phyloP scores from a whole-genome alignment of 768 basidiomycete species.

The Amanita thiersii region DNA sequence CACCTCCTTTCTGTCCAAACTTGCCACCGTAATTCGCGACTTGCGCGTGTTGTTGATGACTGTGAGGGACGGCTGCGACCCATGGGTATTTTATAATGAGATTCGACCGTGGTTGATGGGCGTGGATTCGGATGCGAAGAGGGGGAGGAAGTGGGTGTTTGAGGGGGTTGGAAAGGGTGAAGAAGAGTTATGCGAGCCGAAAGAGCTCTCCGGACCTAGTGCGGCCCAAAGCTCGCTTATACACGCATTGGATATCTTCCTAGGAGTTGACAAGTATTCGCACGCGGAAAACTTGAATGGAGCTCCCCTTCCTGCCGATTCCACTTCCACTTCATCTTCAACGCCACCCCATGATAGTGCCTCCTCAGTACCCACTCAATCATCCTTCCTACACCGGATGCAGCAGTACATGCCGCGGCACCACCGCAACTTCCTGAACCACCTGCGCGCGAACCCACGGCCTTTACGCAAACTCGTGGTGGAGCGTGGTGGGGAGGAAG shows the following conservation, averaged over 20 bases:
- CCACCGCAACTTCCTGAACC: conserved; percentile 69
- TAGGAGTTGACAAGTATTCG: conserved; percentile 55
- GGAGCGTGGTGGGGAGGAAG: conserved; percentile 18
- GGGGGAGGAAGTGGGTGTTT: conserved; percentile 39
- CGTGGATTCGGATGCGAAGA: conserved; percentile 44
- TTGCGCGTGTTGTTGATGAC: conserved; percentile 51
- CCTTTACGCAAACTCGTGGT: conserved; percentile 54
- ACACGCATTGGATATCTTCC: conserved; percentile 68
- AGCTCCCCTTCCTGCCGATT: conserved; percentile 2
- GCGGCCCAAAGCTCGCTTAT: conserved; percentile 81
- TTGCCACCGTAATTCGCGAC: conserved; percentile 58
- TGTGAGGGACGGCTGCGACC: conserved; percentile 66
- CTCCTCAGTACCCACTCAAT: conserved; percentile 18
- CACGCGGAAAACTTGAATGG: conserved; percentile 18
- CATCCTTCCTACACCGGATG: conserved; percentile 66
- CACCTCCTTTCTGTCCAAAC: conserved; percentile 52
- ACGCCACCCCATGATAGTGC: neutral
- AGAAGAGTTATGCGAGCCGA: conserved; percentile 30
- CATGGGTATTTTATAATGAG: conserved; percentile 60
- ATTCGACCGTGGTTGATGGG: conserved; percentile 82
- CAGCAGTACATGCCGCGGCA: conserved; percentile 78
- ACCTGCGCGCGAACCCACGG: conserved; percentile 53
- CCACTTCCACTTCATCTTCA: neutral
- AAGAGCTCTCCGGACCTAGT: conserved; percentile 71
- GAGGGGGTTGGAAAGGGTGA: conserved; percentile 38